phyloP scores from a whole-genome alignment of 805 yeast genomes.

The Teunomyces atbi region DNA sequence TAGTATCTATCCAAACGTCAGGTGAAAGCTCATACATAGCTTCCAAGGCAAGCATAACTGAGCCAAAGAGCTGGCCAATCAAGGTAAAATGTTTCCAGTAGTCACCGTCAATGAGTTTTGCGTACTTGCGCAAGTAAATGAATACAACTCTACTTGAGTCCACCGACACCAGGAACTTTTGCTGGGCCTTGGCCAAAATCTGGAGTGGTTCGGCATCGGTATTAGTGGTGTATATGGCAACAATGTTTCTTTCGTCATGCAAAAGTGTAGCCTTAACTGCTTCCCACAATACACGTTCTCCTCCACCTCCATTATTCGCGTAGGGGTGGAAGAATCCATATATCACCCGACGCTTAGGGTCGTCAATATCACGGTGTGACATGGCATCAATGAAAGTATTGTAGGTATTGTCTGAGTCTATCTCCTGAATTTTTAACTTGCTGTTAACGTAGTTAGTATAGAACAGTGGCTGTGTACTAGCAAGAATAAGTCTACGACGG shows the following conservation, averaged over 20 bases:
- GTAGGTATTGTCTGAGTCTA: slow-evolving; percentile 22
- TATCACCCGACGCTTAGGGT: slow-evolving; percentile 42
- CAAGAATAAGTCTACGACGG: slow-evolving; percentile 36
- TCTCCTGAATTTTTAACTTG: slow-evolving; percentile 32
- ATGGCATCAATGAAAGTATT: slow-evolving; percentile 23
- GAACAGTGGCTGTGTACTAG: slow-evolving; percentile 35
- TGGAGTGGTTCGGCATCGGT: slow-evolving; percentile 44
- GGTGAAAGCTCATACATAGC: slow-evolving; percentile 71
- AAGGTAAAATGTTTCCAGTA: slow-evolving; percentile 81
- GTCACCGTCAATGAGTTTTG: slow-evolving; percentile 62
- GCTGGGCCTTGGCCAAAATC: slow-evolving; percentile 51
- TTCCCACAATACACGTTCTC: slow-evolving; percentile 95
- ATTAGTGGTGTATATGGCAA: slow-evolving; percentile 73
- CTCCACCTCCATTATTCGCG: slow-evolving; percentile 97
- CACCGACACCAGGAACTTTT: slow-evolving; percentile 53
- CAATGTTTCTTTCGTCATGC: slow-evolving; percentile 49
- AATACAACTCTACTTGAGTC: slow-evolving; percentile 58
- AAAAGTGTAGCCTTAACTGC: slow-evolving; percentile 73
- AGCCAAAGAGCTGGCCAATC: slow-evolving; percentile 84
- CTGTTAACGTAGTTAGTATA: slow-evolving; percentile 39
- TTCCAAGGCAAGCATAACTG: slow-evolving; percentile 63
- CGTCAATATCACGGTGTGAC: slow-evolving; percentile 33
- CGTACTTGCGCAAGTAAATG: slow-evolving; percentile 51
- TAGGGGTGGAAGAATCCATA: slow-evolving; percentile 95
- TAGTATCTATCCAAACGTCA: slow-evolving; percentile 91